Evolutionary conservation across 768 basidiomycete genomes (phyloP), one percentile per base, ranked within the genome.

Genomic region (Lactarius deliciosus): DNA sequence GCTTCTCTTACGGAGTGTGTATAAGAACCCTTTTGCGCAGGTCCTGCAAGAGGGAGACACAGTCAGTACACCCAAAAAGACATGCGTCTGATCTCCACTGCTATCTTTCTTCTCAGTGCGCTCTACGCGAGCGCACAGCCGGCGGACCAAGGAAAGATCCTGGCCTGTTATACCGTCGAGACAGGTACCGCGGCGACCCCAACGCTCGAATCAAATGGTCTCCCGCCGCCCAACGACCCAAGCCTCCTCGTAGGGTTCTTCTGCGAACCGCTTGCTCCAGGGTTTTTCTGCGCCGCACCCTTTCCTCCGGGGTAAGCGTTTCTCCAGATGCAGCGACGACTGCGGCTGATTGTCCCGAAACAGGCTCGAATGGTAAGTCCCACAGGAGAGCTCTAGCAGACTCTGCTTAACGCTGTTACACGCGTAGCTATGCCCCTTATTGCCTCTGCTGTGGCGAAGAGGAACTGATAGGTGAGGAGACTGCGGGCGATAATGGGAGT

Each of bases 391-490:
- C n/a, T 50, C 8, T 8, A 5, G 36, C 10, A 10, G n/a, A 25
- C 20, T n/a, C 34, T 38, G n/a, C 20, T 15, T 6, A 13, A n/a
- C n/a, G n/a, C 22, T 13, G 3, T 38, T 16, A 22, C 57, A 34
- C 6, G 3, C 57, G 38, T 13, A 40, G 57, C 36, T 22, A 11
- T 15, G 9, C 13, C 36, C 11, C 36, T 15, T 25, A 25, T 20
- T 58, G 57, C 57, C n/a, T 58, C 36, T 58, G 57, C 22, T 58
- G 57, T 40, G 57, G 36, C 6, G 34, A 38, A 15, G 57, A 57
- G n/a, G 57, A 36, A 22, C 5, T 34, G n/a, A 58, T 58, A 36
- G 57, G 57, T 38, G 34, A 57, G 57, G 54, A 32, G 53, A 10
- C 45, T 18, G 18, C 18, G 10, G n/a, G 9, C 10, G n/a, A 47